Percentiles rank a stretch among this genome's conserved stretches.
phyloP scores from a whole-genome alignment of 352 stramenopile genomes.

The Globisporangium viniferum region DNA sequence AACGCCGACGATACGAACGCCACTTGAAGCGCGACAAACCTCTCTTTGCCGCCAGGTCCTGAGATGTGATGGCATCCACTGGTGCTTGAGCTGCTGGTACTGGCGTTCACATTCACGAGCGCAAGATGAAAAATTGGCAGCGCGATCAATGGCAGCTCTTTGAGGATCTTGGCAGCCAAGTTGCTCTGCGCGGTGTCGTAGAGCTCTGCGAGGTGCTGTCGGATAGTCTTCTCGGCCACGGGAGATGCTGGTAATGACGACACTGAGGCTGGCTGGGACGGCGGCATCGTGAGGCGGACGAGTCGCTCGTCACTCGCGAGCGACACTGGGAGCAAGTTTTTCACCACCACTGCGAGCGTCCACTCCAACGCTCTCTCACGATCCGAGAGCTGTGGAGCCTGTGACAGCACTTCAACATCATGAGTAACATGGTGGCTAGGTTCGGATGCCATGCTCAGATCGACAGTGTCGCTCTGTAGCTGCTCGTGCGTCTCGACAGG shows the following conservation, averaged over 20 bases:
- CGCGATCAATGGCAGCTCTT: not conserved
- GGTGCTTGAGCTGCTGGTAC: not conserved
- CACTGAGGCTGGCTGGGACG: not conserved
- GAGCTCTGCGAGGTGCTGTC: slow-evolving; percentile 15
- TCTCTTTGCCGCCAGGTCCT: not conserved
- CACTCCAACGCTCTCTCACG: slow-evolving; percentile 13
- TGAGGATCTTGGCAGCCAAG: not conserved
- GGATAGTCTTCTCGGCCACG: slow-evolving; percentile 6
- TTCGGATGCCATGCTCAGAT: not conserved
- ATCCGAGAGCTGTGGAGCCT: not conserved
- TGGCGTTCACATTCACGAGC: not conserved
- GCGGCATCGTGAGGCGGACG: not conserved
- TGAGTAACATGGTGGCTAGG: not conserved
- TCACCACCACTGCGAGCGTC: slow-evolving; percentile 13
- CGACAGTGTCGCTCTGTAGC: not conserved
- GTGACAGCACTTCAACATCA: not conserved
- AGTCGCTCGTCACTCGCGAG: slow-evolving; percentile 9
- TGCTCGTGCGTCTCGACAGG: not conserved
- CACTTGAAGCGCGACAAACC: slow-evolving; percentile 9
- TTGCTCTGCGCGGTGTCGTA: not conserved
- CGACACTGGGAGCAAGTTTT: slow-evolving; percentile 16
- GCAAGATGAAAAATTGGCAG: slow-evolving; percentile 15
- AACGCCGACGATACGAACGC: slow-evolving; percentile 15
- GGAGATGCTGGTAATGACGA: not conserved
- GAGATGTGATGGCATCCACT: not conserved